Conservation (phyloP, 805 yeast genomes). For the Candida lessepsii region DNA sequence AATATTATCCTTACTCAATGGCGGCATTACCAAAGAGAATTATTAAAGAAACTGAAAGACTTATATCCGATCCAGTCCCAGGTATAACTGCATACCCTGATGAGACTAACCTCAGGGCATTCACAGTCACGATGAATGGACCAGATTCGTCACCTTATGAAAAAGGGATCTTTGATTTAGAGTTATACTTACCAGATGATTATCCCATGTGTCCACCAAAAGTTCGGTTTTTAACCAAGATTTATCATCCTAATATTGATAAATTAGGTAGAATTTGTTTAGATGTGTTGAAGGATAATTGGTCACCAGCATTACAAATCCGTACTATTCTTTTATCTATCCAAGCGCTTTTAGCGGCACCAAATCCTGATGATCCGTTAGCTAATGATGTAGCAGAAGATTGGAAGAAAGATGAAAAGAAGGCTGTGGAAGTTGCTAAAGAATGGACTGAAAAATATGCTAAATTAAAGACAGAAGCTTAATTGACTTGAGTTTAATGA, state of each 20-base stretch:
- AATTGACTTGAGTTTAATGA: background rate
- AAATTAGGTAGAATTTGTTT: constrained; percentile 92
- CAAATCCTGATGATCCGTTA: constrained; percentile 97
- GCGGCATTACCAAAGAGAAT: constrained; percentile 84
- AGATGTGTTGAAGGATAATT: constrained; percentile 90
- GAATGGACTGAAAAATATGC: constrained; percentile 74
- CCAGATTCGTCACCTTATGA: constrained; percentile 92
- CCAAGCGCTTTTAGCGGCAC: constrained; percentile 92
- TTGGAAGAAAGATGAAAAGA: constrained; percentile 83
- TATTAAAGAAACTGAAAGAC: constrained; percentile 92
- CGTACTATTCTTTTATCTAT: constrained; percentile 87
- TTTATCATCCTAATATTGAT: constrained; percentile 96
- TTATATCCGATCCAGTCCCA: constrained; percentile 92
- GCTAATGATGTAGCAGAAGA: constrained; percentile 98
- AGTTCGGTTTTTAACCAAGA: constrained; percentile 87
- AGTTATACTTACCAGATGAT: constrained; percentile 90
- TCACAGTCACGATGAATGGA: constrained; percentile 88
- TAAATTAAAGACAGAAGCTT: constrained; percentile 8
- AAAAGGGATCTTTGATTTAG: constrained; percentile 72
- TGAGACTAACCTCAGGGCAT: constrained; percentile 90
- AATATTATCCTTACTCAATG: constrained; percentile 30
- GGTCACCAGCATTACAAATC: constrained; percentile 98
- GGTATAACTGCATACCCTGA: constrained; percentile 93
- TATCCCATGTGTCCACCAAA: constrained; percentile 98
- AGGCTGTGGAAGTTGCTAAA: constrained; percentile 77